phyloP scores from a whole-genome alignment of 2,329 filamentous ascomycete genomes.

The Lasiodiplodia sp. region DNA sequence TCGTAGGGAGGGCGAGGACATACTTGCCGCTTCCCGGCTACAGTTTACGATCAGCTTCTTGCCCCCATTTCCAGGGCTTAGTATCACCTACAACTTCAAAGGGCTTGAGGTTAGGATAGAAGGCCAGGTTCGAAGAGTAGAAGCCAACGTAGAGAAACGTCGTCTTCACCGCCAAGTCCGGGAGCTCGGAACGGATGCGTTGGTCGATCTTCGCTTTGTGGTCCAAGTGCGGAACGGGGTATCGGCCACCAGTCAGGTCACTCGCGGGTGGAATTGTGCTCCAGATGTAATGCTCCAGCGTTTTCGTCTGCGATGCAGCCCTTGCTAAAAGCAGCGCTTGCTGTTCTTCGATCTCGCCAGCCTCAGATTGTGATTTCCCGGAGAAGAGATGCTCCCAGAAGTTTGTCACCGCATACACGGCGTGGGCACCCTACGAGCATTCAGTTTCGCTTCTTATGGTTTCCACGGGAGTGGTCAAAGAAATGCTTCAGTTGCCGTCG shows the following conservation, averaged over 20 bases:
- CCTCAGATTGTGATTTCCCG: constrained; percentile 42
- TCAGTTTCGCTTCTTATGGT: background rate
- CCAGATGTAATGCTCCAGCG: constrained; percentile 57
- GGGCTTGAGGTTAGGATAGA: constrained; percentile 39
- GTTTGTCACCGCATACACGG: constrained; percentile 35
- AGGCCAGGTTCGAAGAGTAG: constrained; percentile 43
- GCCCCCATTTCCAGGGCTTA: background rate
- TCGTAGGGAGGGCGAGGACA: constrained; percentile 39
- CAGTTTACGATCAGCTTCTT: background rate
- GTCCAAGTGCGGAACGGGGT: constrained; percentile 52
- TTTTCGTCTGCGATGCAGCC: constrained; percentile 47
- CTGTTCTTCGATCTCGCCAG: constrained; percentile 47
- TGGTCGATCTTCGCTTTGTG: constrained; percentile 52
- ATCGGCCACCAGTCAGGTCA: constrained; percentile 43
- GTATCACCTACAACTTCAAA: constrained; percentile 35
- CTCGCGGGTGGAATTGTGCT: constrained; percentile 52
- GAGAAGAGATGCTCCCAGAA: constrained; percentile 35
- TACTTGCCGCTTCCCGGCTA: constrained; percentile 34
- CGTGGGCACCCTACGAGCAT: constrained; percentile 30
- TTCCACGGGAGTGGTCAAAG: no score
- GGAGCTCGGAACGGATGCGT: constrained; percentile 48
- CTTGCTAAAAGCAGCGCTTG: constrained; percentile 54
- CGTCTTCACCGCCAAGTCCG: constrained; percentile 38
- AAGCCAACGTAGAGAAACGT: constrained; percentile 43
- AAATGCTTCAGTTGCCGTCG: background rate